Base-by-base conservation (phyloP, 257 asterid genomes). In the Salvia rosmarinus region DNA sequence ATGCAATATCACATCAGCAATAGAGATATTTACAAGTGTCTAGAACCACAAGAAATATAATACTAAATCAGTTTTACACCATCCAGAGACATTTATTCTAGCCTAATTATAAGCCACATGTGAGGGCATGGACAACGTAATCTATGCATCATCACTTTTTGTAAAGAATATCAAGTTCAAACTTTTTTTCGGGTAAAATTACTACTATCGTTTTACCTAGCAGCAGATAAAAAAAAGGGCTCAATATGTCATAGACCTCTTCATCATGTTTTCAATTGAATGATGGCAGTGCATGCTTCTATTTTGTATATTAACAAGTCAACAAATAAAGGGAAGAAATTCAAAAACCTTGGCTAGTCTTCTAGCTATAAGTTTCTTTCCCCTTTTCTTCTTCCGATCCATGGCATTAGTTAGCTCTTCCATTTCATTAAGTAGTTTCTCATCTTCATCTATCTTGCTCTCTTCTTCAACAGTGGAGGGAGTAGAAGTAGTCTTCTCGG, bases 341-440 rank as follows among this genome's bases (percentile, higher is more conserved):
- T 5, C 14, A 59, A 43, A 32, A 19, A 94, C 99, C 99, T 95
- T 95, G 39, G 92, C 85, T 25, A 71, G 91, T 74, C 93, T 83
- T 87, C 88, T 90, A 70, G 90, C 85, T 5, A 79, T 52, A 76
- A 86, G 64, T 74, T 84, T 95, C 85, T 89, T 95, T 17, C 82
- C 82, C 59, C 83, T 79, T 75, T 86, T 95, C 84, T 95, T 92
- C 84, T 85, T 91, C 65, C 87, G 90, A 64, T 88, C 98, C 82
- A 90, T 79, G 47, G 95, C 93, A 85, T 87, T 67, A 20, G 95
- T 80, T 70, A 90, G 72, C 84, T 88, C 98, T 74, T 91, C 97
- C 89, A 95, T 86, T 83, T 95, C 98, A 64, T 83, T 77, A 54
- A 91, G 91, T 13, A 88, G 74, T 67, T 59, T 79, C 75, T 89